A percentile compares a stretch with the other conserved stretches of the same genome.
Evolutionary conservation across 1,139 yeast genomes (phyloP).

Genomic region (Geotrichum restrictum): DNA sequence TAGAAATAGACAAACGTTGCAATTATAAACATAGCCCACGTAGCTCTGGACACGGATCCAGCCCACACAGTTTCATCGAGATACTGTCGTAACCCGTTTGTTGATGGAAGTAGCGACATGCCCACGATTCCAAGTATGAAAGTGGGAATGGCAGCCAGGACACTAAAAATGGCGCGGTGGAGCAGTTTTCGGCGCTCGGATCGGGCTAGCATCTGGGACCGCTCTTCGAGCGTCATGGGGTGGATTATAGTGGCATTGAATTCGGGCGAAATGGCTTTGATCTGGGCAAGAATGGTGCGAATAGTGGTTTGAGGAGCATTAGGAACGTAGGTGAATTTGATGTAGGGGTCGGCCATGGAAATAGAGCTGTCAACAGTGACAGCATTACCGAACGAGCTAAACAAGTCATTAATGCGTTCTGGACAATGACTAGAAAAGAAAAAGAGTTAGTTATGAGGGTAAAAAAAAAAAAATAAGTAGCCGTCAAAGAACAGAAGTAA

Average conservation of each 20-base stretch:
- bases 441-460: slow-evolving; percentile 16
- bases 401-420: slow-evolving; percentile 48
- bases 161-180: slow-evolving; percentile 49
- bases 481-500: too few relatives aligned
- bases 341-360: slow-evolving; percentile 52
- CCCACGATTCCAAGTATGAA: slow-evolving; percentile 65
- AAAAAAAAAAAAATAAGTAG: not conserved
- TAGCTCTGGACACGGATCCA: slow-evolving; percentile 58
- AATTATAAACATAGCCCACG: slow-evolving; percentile 62
- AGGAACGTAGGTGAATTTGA: slow-evolving; percentile 64
- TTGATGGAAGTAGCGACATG: slow-evolving; percentile 55
- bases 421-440: slow-evolving; percentile 55
- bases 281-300: slow-evolving; percentile 49
- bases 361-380: slow-evolving; percentile 53
- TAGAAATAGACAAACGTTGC: slow-evolving; percentile 73
- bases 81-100: slow-evolving; percentile 49
- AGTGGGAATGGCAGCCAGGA: slow-evolving; percentile 61
- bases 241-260: slow-evolving; percentile 56
- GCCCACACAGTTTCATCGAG: slow-evolving; percentile 60
- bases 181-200: slow-evolving; percentile 49
- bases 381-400: slow-evolving; percentile 54
- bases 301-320: slow-evolving; percentile 49
- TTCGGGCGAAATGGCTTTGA: slow-evolving; percentile 46
- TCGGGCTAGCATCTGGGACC: slow-evolving; percentile 50
- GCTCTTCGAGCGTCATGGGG: slow-evolving; percentile 60